Evolutionary conservation across 371 early-diverging fungal species (phyloP), one percentile per base, ranked within the genome.

Genomic region (Chytridium lagenaria): DNA sequence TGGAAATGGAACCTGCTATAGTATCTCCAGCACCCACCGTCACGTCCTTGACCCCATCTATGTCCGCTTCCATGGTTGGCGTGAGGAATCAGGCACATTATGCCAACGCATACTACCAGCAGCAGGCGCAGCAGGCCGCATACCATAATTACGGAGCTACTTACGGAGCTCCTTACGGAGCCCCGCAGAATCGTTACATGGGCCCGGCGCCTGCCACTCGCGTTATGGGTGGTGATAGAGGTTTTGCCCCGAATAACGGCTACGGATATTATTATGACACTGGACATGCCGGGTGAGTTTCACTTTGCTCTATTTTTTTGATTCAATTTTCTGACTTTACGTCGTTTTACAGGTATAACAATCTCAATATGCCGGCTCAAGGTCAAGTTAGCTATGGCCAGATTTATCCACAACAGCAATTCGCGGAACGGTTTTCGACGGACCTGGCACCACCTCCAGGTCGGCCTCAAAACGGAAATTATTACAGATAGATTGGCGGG

Each of bases 21-120:
- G 10, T 34, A 3, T 61, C 61, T 5, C 61, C 61, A 10, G 34
- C 61, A 15, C 34, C 30, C 12, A 22, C 61, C 36, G 61, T 61
- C 12, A 16, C 15, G 3, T 61, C 61, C 15, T 16, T 61, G 36
- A 61, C 61, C n/a, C 61, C 61, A 26, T 61, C 61, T 26, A 61
- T 61, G 61, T 61, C 61, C 2, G 61, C 61, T 5, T 61, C 61
- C 19, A 31, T 34, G 61, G 61, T 61, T 10, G 61, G 61, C 3
- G 61, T 37, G 61, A 61, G 61, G 61, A 61, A 37, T 31, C 61
- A 61, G 61, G 12, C n/a, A 10, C 12, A 52, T 19, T 7, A 7
- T 7, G 44, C 44, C 44, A 44, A 12, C 19, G 44, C 44, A 44
- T 12, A 44, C 12, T 12, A 44, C 44, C 44, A 12, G 7, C 19